These are phyloP conservation scores for Ustulina deusta DNA, from an alignment of 2,329 filamentous ascomycete species.

Conservation along the genomic window DNA sequence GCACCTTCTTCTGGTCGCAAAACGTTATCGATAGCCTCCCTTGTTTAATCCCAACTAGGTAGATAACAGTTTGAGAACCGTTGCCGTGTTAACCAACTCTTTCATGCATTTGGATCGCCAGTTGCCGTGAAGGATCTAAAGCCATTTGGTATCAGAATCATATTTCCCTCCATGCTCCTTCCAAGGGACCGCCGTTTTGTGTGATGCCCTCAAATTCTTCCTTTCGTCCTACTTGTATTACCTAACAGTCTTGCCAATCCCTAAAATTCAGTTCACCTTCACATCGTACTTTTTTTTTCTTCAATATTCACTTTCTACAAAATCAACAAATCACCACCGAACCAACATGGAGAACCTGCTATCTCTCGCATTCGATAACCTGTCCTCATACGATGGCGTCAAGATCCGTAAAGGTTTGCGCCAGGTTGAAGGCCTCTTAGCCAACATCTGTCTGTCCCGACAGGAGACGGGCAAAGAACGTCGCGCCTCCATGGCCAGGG, in stretches of 20 bases:
- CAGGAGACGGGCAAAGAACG: slow-evolving; percentile 42
- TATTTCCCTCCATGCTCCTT: slow-evolving; percentile 22
- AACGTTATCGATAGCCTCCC: not conserved
- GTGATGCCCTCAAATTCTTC: slow-evolving; percentile 26
- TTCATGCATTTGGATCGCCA: slow-evolving; percentile 4
- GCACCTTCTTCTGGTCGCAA: too few relatives aligned
- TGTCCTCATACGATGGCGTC: slow-evolving; percentile 88
- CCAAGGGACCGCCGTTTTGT: slow-evolving; percentile 16
- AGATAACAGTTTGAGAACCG: not conserved
- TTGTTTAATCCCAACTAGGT: not conserved
- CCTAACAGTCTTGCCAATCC: slow-evolving; percentile 28
- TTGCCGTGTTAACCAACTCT: slow-evolving; percentile 36
- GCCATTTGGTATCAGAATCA: slow-evolving; percentile 4
- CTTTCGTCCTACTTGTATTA: slow-evolving; percentile 37
- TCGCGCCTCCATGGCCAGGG: slow-evolving; percentile 48
- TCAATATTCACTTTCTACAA: slow-evolving; percentile 11
- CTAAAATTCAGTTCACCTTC: slow-evolving; percentile 8
- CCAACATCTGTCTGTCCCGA: slow-evolving; percentile 88
- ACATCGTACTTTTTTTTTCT: slow-evolving; percentile 22
- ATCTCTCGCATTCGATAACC: slow-evolving; percentile 94
- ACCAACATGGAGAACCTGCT: slow-evolving; percentile 86
- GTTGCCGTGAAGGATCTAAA: slow-evolving; percentile 3
- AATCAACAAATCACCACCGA: slow-evolving; percentile 3
- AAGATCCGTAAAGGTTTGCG: slow-evolving; percentile 95
- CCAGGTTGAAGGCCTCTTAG: slow-evolving; percentile 92